Evolutionary conservation across 2,329 filamentous ascomycete species (phyloP).

Genomic region (Pseudofabraea citricarpa): DNA sequence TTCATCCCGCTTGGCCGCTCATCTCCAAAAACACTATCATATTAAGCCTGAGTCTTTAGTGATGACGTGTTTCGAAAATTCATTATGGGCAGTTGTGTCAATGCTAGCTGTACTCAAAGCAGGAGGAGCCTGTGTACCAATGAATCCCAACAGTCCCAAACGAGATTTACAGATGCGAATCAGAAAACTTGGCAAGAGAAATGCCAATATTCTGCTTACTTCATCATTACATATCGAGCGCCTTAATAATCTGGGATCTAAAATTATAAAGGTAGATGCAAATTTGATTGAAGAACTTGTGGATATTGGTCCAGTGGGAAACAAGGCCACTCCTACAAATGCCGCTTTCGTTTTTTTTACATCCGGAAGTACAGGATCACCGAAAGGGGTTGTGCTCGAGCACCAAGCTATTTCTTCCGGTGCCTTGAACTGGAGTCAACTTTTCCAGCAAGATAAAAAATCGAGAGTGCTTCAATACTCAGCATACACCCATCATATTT

Average conservation of each 20-base stretch:
- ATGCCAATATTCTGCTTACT: background rate
- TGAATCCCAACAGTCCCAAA: conserved; percentile 26
- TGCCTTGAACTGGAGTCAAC: conserved; percentile 9
- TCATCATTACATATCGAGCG: background rate
- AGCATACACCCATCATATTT: conserved; percentile 32
- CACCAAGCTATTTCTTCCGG: conserved; percentile 5
- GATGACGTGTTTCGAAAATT: conserved; percentile 27
- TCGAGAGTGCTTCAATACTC: conserved; percentile 21
- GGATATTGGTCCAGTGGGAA: background rate
- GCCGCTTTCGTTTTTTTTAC: conserved; percentile 15
- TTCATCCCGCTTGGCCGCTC: background rate
- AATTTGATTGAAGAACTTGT: background rate
- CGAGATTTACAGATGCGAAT: conserved; percentile 16
- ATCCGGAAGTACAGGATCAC: conserved; percentile 26
- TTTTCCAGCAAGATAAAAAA: background rate
- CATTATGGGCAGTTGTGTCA: conserved; percentile 21
- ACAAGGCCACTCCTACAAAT: background rate
- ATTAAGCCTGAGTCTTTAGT: conserved; percentile 11
- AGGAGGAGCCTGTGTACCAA: conserved; percentile 24
- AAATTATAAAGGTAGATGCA: background rate
- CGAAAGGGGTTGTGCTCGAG: conserved; percentile 22
- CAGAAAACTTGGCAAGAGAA: background rate
- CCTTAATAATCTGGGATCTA: background rate
- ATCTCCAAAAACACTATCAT: background rate
- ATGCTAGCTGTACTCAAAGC: conserved; percentile 25